Conservation (phyloP, 345 rosid species). For the Ceriops zippeliana region DNA sequence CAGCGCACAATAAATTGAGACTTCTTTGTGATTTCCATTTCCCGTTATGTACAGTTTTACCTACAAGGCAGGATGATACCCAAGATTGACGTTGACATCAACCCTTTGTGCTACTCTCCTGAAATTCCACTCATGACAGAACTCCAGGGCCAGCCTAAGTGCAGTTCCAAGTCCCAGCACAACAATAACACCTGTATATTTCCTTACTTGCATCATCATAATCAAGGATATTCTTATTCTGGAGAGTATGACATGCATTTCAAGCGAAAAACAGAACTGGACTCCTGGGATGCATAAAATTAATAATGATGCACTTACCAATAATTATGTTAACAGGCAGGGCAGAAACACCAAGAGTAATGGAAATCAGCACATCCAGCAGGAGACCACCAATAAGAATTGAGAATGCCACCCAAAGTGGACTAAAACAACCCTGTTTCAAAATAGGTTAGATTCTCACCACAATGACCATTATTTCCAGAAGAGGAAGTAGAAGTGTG, state of each 20-base stretch:
- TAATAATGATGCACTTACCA: slow-evolving; percentile 31
- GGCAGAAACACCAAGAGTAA: slow-evolving; percentile 80
- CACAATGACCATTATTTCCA: slow-evolving; percentile 5
- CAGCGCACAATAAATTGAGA: slow-evolving; percentile 10
- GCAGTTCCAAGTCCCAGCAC: slow-evolving; percentile 96
- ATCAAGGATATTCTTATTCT: slow-evolving; percentile 3
- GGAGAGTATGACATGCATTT: not conserved
- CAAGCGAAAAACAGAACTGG: not conserved
- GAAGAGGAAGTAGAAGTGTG: slow-evolving; percentile 8
- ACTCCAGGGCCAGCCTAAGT: slow-evolving; percentile 68
- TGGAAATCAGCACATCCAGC: slow-evolving; percentile 81
- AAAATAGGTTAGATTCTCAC: slow-evolving; percentile 8
- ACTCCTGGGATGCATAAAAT: not conserved
- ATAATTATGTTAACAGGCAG: slow-evolving; percentile 90
- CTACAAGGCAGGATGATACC: slow-evolving; percentile 65
- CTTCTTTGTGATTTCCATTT: slow-evolving; percentile 1
- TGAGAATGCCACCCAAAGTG: slow-evolving; percentile 91
- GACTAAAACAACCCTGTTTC: slow-evolving; percentile 70
- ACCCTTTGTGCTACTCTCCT: slow-evolving; percentile 71
- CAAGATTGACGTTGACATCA: slow-evolving; percentile 49
- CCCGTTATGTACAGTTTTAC: slow-evolving; percentile 32
- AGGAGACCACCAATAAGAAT: slow-evolving; percentile 78
- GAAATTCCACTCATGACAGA: slow-evolving; percentile 77
- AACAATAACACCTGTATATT: slow-evolving; percentile 66
- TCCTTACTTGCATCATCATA: slow-evolving; percentile 7